Base-by-base conservation (phyloP, 2,329 filamentous ascomycete species). In the Monilinia vaccinii-corymbosi region DNA sequence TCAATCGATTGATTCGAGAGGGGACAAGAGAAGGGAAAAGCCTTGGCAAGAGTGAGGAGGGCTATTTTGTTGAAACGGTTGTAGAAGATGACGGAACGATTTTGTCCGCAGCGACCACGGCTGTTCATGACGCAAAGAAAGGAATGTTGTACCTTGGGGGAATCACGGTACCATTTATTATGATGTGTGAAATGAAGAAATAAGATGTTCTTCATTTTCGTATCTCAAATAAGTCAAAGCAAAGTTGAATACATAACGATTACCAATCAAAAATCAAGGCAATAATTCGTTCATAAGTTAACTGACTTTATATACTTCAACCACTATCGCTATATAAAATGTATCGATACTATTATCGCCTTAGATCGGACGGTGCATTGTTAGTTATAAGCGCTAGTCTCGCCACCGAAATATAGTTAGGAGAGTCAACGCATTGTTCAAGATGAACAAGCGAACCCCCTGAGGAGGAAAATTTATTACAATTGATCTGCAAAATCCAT, bases 141-240 rank as follows among this genome's bases (percentile, higher is more conserved):
- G 48, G 48, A 4, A 57, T n/a, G n/a, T 25, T 60, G 4, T 60
- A 56, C 31, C 32, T 60, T 8, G 58, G 44, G 4, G 58, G 58
- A 1, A 21, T 60, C 1, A 57, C 28, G 9, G 18, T 13, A 4
- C 58, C 58, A 21, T 57, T 40, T 42, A 34, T 60, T 36, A 42
- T 42, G 31, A 46, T 28, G 16, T 60, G 58, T 49, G 36, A 50
- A 16, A 38, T 47, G 49, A 53, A 42, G 13, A 31, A 42, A 3
- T 53, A 31, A 44, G 1, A 14, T 36, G 13, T 5, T 21, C 5
- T 9, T 16, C 18, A 21, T 16, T 42, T 42, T 8, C 2, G 7
- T 10, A n/a, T 32, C 4, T 31, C 4, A 25, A 32, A 18, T 21
- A 36, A 31, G 25, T 42, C 18, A 3, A 23, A n/a, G 5, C 6